Conservation (phyloP, 441 rosid species). For the Populus trichocarpa region DNA sequence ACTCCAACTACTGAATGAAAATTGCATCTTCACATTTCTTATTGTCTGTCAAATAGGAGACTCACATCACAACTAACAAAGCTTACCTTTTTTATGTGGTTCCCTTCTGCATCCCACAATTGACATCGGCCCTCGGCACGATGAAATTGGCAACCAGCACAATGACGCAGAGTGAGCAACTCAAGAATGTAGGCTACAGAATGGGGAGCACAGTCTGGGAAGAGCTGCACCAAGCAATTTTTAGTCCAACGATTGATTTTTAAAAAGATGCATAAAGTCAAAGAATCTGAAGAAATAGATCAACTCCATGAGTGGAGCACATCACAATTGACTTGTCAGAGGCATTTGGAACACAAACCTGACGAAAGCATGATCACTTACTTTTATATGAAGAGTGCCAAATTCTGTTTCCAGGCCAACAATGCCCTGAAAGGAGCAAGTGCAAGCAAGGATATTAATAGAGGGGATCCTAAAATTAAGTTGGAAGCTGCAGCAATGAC, state of each 20-base stretch:
- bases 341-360: not conserved
- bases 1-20: not conserved
- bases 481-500: not conserved
- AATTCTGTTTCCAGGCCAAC: slow-evolving; percentile 79
- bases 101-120: slow-evolving; percentile 80
- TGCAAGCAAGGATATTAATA: slow-evolving; percentile 3
- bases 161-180: slow-evolving; percentile 64
- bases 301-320: no score
- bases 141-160: slow-evolving; percentile 86
- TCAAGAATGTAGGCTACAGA: slow-evolving; percentile 80
- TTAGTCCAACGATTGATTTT: not conserved
- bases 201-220: slow-evolving; percentile 88
- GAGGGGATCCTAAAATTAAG: not conserved
- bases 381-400: slow-evolving; percentile 82
- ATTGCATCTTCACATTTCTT: not conserved
- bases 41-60: not conserved
- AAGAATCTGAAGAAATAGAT: not conserved
- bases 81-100: slow-evolving; percentile 69
- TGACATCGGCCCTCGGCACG: slow-evolving; percentile 81
- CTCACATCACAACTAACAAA: not conserved
- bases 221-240: slow-evolving; percentile 55
- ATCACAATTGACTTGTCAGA: not conserved
- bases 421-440: slow-evolving; percentile 54
- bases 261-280: not conserved
- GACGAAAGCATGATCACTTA: slow-evolving; percentile 27